Evolutionary conservation across 2,329 filamentous ascomycete species (phyloP), one percentile per base, ranked within the genome.

Genomic region (Westerdykella sp.): DNA sequence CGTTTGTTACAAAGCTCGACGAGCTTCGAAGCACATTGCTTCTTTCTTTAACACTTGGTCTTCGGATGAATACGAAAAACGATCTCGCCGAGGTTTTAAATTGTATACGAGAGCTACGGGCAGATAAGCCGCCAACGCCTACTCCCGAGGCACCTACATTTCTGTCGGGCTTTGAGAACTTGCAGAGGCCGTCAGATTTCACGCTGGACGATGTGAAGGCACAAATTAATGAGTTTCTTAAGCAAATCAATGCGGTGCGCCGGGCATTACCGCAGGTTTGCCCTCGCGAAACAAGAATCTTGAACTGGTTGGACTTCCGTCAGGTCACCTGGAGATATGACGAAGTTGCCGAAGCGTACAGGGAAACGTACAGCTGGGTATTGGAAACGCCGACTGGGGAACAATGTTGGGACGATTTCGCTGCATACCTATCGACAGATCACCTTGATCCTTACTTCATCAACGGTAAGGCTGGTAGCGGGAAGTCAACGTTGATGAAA

Each of bases 401-500:
- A 2, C 13, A 37, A 13, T 13, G 23, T 3, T 43, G 43, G 46
- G 31, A 39, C 14, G 31, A 39, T 35, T 47, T 49, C 31, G 28
- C 23, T 9, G 28, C 25, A n/a, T 23, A 49, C 23, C 39, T 44
- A 5, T 14, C 18, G 2, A 25, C 7, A 11, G 25, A 46, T 16
- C 21, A 34, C 30, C 15, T 23, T 4, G n/a, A 11, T 6, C 49
- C 47, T 18, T 68, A 62, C 43, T 68, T 60, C 53, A 56, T 68
- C 32, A 56, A 48, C 11, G 66, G 65, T 1, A 69, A 68, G 37
- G 53, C 60, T 0, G 66, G 60, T 0, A 62, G 62, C 4, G 66
- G 66, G 1, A 69, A 68, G 34, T 59, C 53, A 4, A 66, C 61
- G 0, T 37, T 69, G 9, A 54, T 66, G 42, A 67, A 64, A 34